These are phyloP conservation scores for Eimeria necatrix DNA, from an alignment of 169 alveolate species.

Conservation along the genomic window DNA sequence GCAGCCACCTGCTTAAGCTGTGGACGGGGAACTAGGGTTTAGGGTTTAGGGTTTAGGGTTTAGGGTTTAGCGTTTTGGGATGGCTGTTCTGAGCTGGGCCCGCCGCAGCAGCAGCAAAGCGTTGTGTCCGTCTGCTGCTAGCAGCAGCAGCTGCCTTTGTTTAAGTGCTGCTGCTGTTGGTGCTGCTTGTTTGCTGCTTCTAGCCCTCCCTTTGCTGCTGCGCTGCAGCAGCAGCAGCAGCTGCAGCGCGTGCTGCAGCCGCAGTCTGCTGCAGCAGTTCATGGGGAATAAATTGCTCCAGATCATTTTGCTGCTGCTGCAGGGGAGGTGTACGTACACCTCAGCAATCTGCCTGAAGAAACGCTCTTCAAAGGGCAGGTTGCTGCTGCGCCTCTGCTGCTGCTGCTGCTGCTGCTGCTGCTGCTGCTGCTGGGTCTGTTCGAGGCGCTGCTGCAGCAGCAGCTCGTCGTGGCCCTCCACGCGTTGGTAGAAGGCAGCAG, in stretches of 20 bases:
- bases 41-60: constrained; percentile 56
- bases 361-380: constrained; percentile 50
- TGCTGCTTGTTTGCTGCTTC: constrained; percentile 3
- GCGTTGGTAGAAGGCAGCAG: constrained; percentile 74
- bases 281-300: constrained; percentile 64
- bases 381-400: constrained; percentile 1
- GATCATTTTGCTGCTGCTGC: constrained; percentile 29
- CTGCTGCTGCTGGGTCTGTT: background rate
- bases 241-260: constrained; percentile 27
- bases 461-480: constrained; percentile 57
- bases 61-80: constrained; percentile 26
- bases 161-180: background rate
- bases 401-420: constrained; percentile 38
- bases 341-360: constrained; percentile 49
- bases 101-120: constrained; percentile 59
- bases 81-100: background rate
- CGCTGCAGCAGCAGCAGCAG: constrained; percentile 23
- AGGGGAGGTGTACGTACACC: constrained; percentile 73
- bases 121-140: constrained; percentile 37
- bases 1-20: background rate
- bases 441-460: constrained; percentile 61
- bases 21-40: background rate
- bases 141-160: background rate
- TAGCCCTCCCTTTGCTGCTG: background rate
- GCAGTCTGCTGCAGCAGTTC: constrained; percentile 7